Base-by-base conservation (phyloP, 73 alveolate genomes). In the Paramecium biaurelia region DNA sequence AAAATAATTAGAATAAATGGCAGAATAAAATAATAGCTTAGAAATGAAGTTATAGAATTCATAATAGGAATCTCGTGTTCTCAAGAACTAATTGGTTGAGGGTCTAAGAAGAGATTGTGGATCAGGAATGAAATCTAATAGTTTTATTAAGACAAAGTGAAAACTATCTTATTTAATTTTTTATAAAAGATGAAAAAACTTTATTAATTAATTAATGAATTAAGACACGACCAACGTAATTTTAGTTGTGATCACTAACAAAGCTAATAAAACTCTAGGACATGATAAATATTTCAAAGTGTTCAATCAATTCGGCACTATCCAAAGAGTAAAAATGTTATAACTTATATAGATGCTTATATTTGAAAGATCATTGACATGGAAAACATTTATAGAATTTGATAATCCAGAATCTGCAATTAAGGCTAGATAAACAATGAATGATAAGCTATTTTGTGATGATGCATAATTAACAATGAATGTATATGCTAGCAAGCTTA, bases 321-420 rank as follows among this genome's bases (percentile, higher is more conserved):
- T 79, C 28, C n/a, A 79, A 45, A 79, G 90, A 63, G 90, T 79
- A 79, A 79, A 30, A 18, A 24, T 63, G 11, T 35, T 37, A 0
- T 11, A 9, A n/a, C 32, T 34, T 21, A n/a, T 18, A 18, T 18
- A 79, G 90, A 79, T 79, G 90, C 76, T 79, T 4, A 79, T 79
- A 9, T 79, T 79, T 23, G 90, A 79, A 63, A 38, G 90, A 24
- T 79, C 90, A 9, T 34, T 79, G 47, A 79, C 90, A 42, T 79
- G 90, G 90, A 79, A 79, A 24, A 79, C 90, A 26, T 79, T 79
- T 45, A 35, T 79, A 2, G 90, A 79, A 42, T 79, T 30, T 42
- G 90, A 79, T 45, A 79, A 79, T 45, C 90, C 90, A 8, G 90
- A 79, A 11, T 79, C 90, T 42, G 90, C 90, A 1, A 42, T 79